Evolutionary conservation across 345 rosid species (phyloP), one percentile per base, ranked within the genome.

Genomic region (Gossypioides kirkii): DNA sequence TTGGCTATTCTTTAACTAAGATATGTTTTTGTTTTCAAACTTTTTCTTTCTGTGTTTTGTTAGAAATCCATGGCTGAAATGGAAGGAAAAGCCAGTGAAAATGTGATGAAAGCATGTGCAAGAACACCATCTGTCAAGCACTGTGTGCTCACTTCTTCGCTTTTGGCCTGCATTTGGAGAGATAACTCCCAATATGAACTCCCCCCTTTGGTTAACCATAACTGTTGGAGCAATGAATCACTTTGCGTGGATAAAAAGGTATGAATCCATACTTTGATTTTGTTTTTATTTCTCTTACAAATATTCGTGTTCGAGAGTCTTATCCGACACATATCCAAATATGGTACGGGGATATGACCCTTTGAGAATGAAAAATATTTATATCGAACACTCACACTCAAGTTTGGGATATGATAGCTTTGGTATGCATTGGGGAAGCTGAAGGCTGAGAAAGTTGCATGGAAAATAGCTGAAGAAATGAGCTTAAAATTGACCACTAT

Each of bases 171-270:
- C 69, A 69, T 86, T 59, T 94, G 93, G 97, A 82, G 84, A 78
- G 86, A 89, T 32, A 60, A 25, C 69, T 0, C 80, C 28, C 61
- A 42, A 0, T 64, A 70, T 58, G 76, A 80, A 8, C 70, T 81
- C 28, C 80, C 93, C 46, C 68, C 81, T 32, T 79, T 90, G 0
- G 72, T 89, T 43, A 79, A 87, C 74, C 89, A 89, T 22, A 86
- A 88, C 8, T 84, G 84, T 70, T 94, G 98, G 98, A 92, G 97
- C 54, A 86, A 90, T 36, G 97, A 92, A 79, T 80, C 90, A 9
- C 60, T 90, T 22, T 94, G 97, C 86, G 70, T 61, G 0, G 70
- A 82, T 75, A 89, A 86, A 64, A 90, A 89, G 98, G 98, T 90
- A 72, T 2, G 3, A 7, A 32, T 32, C 38, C 7, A 32, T 32